Evolutionary conservation across 2,329 filamentous ascomycete genomes (phyloP), one percentile per base, ranked within the genome.

Genomic region (Torrubiellomyces zombiae): DNA sequence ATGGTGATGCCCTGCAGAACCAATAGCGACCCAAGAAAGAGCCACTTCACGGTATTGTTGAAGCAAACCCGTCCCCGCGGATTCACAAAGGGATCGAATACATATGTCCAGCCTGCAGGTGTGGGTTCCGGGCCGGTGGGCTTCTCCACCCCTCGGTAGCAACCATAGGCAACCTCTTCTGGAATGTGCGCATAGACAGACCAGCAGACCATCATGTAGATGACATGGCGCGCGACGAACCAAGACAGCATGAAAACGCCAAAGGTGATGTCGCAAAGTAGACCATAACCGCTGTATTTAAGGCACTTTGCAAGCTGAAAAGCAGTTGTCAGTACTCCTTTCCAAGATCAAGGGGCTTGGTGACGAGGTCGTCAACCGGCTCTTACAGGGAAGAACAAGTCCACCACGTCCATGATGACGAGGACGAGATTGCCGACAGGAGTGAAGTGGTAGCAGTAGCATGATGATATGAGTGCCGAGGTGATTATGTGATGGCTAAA

Each of bases 401-500:
- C 89, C 20, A 91, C 80, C 26, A 91, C 63, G 43, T 98, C 89
- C 83, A 95, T 95, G 35, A 92, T 63, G 27, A 82, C 76, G 25
- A 98, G 58, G 32, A 95, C 83, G 25, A 92, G 63, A 42, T 86
- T 89, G 30, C 82, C 86, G 14, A 94, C 81, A 24, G 80, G 75
- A 28, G 77, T 91, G 44, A 81, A 74, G 44, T 86, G 75, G 50
- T 91, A 93, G 36, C 72, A 68, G 48, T 95, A 95, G 33, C 79
- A 86, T 15, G 73, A 66, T 28, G 73, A 72, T 33, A 98, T 73
- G 18, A 98, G 69, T 4, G 61, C 57, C 42, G 75, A 80, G 10
- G 89, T 98, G 47, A 95, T 73, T 43, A 95, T 67, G 55, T 98
- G 89, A 50, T 95, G 89, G n/a, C 72, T 75, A 37, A 95, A 71